A percentile compares a stretch with the other conserved stretches of the same genome.
Conservation (phyloP, 148 eudicot species). For the Rhododendron griersonianum region DNA sequence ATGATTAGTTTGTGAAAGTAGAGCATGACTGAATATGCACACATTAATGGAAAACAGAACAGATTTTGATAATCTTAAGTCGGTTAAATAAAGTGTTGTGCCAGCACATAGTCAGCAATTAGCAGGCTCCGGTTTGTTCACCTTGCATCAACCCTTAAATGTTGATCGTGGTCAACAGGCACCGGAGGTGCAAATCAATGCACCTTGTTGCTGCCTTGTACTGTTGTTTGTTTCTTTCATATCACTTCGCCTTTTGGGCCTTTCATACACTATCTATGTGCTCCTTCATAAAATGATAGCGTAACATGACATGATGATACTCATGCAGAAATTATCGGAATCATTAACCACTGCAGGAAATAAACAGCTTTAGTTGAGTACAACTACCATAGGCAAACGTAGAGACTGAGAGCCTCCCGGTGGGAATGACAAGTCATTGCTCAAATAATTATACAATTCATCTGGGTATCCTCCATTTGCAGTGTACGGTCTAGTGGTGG, state of each 20-base stretch:
- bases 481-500: conserved; percentile 28
- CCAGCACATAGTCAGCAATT: neutral
- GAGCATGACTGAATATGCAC: neutral
- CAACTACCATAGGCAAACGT: conserved; percentile 71
- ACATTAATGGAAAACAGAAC: neutral
- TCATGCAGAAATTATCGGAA: neutral
- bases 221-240: neutral
- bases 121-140: neutral
- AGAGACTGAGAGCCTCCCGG: conserved; percentile 50
- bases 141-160: neutral
- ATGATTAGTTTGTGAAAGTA: neutral
- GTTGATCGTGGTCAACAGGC: neutral
- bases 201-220: neutral
- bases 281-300: neutral
- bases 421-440: conserved; percentile 36
- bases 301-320: neutral
- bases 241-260: neutral
- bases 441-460: conserved; percentile 26
- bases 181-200: neutral
- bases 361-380: conserved; percentile 24
- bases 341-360: neutral
- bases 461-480: conserved; percentile 55
- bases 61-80: neutral
- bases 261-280: neutral
- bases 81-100: neutral